A percentile compares a stretch with the other conserved stretches of the same genome.
Conservation (phyloP, 352 stramenopile genomes). For the Phytophthora hibernalis region DNA sequence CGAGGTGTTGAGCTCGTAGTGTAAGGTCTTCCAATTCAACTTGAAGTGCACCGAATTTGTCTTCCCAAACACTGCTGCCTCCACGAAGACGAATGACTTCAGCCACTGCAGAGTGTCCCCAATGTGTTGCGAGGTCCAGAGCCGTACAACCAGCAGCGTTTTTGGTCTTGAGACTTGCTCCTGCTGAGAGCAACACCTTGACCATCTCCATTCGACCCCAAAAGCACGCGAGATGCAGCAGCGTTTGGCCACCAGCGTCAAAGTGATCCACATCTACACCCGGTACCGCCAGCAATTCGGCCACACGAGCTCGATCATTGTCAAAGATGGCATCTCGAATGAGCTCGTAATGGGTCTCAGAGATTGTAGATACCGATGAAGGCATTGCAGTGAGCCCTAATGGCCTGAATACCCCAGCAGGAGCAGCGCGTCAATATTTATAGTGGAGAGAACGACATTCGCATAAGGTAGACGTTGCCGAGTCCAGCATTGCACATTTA, state of each 20-base stretch:
- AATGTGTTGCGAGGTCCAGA: conserved; percentile 75
- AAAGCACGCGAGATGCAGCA: conserved; percentile 79
- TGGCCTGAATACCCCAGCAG: background rate
- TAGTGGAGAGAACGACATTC: background rate
- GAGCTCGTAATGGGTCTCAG: conserved; percentile 67
- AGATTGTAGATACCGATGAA: conserved; percentile 10
- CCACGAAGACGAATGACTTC: conserved; percentile 74
- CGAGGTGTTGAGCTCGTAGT: conserved; percentile 24
- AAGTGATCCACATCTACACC: conserved; percentile 73
- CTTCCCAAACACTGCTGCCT: conserved; percentile 75
- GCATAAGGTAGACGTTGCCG: background rate
- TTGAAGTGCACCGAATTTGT: conserved; percentile 75
- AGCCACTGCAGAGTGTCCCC: conserved; percentile 72
- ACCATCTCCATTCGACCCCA: conserved; percentile 74
- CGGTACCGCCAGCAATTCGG: conserved; percentile 46
- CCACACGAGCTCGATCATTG: conserved; percentile 54
- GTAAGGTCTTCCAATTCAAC: conserved; percentile 65
- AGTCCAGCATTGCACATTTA: background rate
- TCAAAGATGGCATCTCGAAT: conserved; percentile 82
- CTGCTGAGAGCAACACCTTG: conserved; percentile 63
- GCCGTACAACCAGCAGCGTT: conserved; percentile 75
- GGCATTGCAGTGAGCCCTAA: conserved; percentile 10
- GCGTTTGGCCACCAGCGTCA: conserved; percentile 74
- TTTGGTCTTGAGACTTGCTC: conserved; percentile 76
- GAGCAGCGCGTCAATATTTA: conserved; percentile 23